These are phyloP conservation scores for Xylariaceae sp. DNA, from an alignment of 2,329 filamentous ascomycete genomes.

Conservation along the genomic window DNA sequence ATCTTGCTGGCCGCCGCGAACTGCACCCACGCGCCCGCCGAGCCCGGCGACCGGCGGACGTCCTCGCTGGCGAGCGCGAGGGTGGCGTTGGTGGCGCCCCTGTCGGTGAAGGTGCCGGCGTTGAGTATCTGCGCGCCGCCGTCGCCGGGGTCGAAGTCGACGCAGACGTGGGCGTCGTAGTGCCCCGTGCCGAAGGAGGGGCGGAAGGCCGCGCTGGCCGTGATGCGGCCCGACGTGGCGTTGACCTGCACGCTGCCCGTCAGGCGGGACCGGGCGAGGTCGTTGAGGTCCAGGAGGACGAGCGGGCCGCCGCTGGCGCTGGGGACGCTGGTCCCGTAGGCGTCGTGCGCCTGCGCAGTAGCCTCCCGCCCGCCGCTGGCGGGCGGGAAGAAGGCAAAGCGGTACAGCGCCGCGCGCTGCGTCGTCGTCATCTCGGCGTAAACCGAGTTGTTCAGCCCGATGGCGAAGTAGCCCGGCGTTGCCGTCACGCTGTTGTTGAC, in stretches of 20 bases:
- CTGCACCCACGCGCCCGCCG: slow-evolving; percentile 54
- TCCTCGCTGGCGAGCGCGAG: slow-evolving; percentile 18
- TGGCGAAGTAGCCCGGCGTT: slow-evolving; percentile 51
- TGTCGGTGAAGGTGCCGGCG: slow-evolving; percentile 49
- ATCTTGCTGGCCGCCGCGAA: slow-evolving; percentile 50
- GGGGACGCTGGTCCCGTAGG: slow-evolving; percentile 10
- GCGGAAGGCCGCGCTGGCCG: slow-evolving; percentile 50
- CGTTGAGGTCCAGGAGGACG: slow-evolving; percentile 52
- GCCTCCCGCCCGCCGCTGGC: no score
- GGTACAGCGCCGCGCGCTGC: slow-evolving; percentile 50
- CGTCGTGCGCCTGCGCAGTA: no score
- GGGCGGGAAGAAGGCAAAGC: slow-evolving; percentile 43
- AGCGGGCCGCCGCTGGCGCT: slow-evolving; percentile 43
- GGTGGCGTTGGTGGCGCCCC: slow-evolving; percentile 29
- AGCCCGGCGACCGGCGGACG: slow-evolving; percentile 24
- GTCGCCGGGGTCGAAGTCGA: slow-evolving; percentile 49
- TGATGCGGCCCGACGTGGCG: slow-evolving; percentile 43
- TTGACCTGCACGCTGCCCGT: slow-evolving; percentile 46
- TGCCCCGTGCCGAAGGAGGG: slow-evolving; percentile 54
- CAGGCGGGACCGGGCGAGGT: slow-evolving; percentile 44
- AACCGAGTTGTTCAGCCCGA: slow-evolving; percentile 49
- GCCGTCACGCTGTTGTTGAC: slow-evolving; percentile 43
- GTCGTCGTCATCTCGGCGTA: slow-evolving; percentile 55
- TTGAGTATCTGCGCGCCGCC: slow-evolving; percentile 44
- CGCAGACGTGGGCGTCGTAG: slow-evolving; percentile 53